A percentile compares a stretch with the other conserved stretches of the same genome.
Conservation (phyloP, 768 basidiomycete species). For the Termitomyces sp. region DNA sequence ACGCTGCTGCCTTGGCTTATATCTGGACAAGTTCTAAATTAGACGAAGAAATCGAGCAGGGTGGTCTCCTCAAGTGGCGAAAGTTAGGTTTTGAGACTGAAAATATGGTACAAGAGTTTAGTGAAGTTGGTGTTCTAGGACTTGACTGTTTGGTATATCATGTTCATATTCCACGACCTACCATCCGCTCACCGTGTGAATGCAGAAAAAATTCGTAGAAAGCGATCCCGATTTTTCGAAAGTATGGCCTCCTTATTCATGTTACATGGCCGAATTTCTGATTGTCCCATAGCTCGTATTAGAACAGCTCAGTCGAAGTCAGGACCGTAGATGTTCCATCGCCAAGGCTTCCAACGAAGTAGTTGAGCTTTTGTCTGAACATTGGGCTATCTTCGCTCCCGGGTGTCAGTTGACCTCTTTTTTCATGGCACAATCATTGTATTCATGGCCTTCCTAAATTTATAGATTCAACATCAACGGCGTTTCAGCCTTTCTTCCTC, state of each 20-base stretch:
- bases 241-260: conserved; percentile 31
- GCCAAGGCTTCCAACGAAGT: conserved; percentile 83
- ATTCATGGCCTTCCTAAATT: conserved; percentile 6
- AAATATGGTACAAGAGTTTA: conserved; percentile 72
- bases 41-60: conserved; percentile 46
- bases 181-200: not conserved
- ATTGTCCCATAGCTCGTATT: conserved; percentile 54
- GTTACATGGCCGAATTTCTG: conserved; percentile 4
- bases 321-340: conserved; percentile 76
- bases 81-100: conserved; percentile 77
- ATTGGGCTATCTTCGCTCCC: conserved; percentile 84
- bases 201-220: conserved; percentile 64
- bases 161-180: not conserved
- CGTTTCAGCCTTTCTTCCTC: conserved; percentile 85
- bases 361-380: conserved; percentile 77
- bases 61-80: conserved; percentile 63
- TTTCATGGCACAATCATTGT: conserved; percentile 22
- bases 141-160: conserved; percentile 74
- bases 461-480: conserved; percentile 73
- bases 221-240: conserved; percentile 75
- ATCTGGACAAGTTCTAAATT: conserved; percentile 69
- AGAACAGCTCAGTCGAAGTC: conserved; percentile 75
- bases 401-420: conserved; percentile 48
- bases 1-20: conserved; percentile 52
- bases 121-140: conserved; percentile 75